phyloP scores from a whole-genome alignment of 306 rosid species.

The Quercus engelmannii region DNA sequence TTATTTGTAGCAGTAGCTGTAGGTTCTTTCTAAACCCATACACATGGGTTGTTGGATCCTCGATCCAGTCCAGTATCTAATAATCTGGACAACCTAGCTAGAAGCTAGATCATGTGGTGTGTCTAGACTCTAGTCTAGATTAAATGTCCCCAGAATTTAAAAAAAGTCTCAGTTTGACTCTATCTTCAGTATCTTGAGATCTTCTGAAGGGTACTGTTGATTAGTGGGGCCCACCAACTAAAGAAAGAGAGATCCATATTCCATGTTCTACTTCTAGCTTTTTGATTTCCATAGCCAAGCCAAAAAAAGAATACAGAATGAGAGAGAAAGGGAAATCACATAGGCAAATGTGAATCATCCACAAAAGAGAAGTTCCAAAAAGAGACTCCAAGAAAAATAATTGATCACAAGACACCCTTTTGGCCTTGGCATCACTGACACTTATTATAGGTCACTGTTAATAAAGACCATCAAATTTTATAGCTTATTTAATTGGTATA shows the following conservation, averaged over 20 bases:
- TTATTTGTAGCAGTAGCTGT: not conserved
- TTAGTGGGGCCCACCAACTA: not conserved
- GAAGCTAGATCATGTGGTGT: not conserved
- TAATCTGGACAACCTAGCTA: constrained; percentile 8
- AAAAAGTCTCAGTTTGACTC: not conserved
- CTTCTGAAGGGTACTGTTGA: not conserved
- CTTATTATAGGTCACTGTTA: not conserved
- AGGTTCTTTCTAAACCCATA: not conserved
- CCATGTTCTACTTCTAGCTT: not conserved
- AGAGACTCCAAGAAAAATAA: constrained; percentile 31
- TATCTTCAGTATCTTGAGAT: not conserved
- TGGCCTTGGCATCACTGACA: constrained; percentile 4
- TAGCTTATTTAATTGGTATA: not conserved
- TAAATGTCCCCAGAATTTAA: constrained; percentile 12
- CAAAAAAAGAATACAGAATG: not conserved
- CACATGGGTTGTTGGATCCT: constrained; percentile 53
- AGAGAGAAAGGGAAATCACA: not conserved
- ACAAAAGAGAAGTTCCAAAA: constrained; percentile 44
- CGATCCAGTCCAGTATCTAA: constrained; percentile 15
- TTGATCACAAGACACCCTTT: not conserved
- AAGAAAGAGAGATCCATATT: not conserved
- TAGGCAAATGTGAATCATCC: constrained; percentile 23
- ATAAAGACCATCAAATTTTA: not conserved
- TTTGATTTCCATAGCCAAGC: not conserved
- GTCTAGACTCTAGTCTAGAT: not conserved